Percentiles rank a stretch among this genome's conserved stretches.
These are phyloP conservation scores for Euphorbia celastroides DNA, from an alignment of 441 rosid species.

Conservation along the genomic window DNA sequence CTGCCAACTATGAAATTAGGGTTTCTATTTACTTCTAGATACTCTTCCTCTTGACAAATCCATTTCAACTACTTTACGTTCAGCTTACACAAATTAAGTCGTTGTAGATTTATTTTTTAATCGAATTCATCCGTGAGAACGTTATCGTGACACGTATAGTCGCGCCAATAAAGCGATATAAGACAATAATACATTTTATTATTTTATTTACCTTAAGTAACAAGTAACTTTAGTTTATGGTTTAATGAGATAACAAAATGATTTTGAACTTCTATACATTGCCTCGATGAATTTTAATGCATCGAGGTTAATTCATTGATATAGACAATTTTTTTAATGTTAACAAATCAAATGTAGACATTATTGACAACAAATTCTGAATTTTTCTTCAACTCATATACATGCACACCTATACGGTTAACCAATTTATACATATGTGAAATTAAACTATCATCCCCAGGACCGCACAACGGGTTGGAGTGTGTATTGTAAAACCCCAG, in stretches of 20 bases:
- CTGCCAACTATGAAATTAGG: slow-evolving; percentile 25
- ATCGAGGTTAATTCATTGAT: no score
- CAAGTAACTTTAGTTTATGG: slow-evolving; percentile 18
- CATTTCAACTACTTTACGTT: slow-evolving; percentile 31
- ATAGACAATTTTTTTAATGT: not conserved
- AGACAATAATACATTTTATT: no score
- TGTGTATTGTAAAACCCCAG: no score
- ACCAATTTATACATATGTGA: no score
- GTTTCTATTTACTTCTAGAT: slow-evolving; percentile 8
- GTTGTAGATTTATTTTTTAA: not conserved
- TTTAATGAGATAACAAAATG: slow-evolving; percentile 23
- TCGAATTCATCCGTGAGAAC: not conserved
- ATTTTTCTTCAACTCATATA: no score
- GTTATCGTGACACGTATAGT: not conserved
- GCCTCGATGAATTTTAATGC: not conserved
- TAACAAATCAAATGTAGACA: not conserved
- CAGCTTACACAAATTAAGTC: slow-evolving; percentile 7
- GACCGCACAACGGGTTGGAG: no score
- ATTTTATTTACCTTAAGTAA: not conserved
- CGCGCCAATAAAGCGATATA: not conserved
- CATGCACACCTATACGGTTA: no score
- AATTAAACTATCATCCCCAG: no score
- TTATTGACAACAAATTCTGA: not conserved
- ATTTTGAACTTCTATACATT: slow-evolving; percentile 13
- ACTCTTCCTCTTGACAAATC: slow-evolving; percentile 24